Evolutionary conservation across 177 flowering plant species (phyloP), one percentile per base, ranked within the genome.

Genomic region (Vitis hybrid): DNA sequence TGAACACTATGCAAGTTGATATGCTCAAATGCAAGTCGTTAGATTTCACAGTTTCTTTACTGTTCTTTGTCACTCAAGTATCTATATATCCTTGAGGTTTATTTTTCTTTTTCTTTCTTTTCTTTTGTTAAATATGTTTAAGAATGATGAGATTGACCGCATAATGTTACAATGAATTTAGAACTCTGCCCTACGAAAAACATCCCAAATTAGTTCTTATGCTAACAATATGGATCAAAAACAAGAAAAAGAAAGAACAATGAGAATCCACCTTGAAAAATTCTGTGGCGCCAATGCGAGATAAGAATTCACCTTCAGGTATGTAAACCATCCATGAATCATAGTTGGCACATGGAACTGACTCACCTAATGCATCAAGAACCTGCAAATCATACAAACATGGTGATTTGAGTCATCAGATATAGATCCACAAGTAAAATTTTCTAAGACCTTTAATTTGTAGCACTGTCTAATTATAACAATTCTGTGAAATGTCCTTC

Each of bases 291-390:
- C 99, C 99, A 66, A 95, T 91, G 71, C 92, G 87, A 9, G 97
- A 91, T 79, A 95, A 70, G 77, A 95, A 93, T 65, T 92, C 96
- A 28, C 92, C 98, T 82, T 95, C 98, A 53, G 99, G 99, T 75
- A 91, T 22, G 78, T 90, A 93, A 70, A 92, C 99, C 97, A 84
- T 95, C 99, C 99, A 95, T n/a, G 99, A 95, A 75, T 95, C 93
- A 75, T 95, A 95, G 6, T 81, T 81, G 52, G 81, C 89, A 77
- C 92, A 91, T 4, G 89, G 91, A 77, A 91, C 70, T 60, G 92
- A 81, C 78, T 95, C 99, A 6, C 90, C 98, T 73, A 92, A 74
- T 54, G 99, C 98, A 86, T 93, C 94, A 65, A 95, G 77, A 67
- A 95, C 98, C 99, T 95, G 79, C 68, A 79, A 59, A 65, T 11